Base-by-base conservation (phyloP, 208 protist genomes). In the Trypanosoma lewisi region DNA sequence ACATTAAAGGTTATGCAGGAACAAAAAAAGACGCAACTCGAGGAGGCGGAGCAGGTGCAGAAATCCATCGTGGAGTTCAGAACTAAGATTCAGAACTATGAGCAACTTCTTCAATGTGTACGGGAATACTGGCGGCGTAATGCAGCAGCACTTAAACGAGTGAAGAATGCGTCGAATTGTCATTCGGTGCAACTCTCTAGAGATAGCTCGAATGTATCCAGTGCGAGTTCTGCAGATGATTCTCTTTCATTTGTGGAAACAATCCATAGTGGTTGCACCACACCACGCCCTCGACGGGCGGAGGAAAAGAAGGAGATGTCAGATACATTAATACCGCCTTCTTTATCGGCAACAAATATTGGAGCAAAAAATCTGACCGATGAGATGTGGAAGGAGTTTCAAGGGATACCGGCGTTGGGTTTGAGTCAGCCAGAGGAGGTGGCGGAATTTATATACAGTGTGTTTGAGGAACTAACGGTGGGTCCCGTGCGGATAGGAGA, bases 101-200 rank as follows among this genome's bases (percentile, higher is more conserved):
- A 74, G 5, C 27, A 7, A 21, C 27, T 74, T 14, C 16, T 85
- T 7, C 51, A 74, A 12, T 54, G 45, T 12, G 76, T 81, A 12
- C 59, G 67, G 1, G 71, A 77, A 56, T 91, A 91, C 69, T 91
- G 84, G 84, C 71, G 75, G 4, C 74, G 63, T 45, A 87, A 87
- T 53, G 78, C 70, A 1, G 61, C 56, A 11, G 64, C 70, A 16
- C 62, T 87, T 34, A 60, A 70, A 41, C 71, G 66, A 12, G 53
- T 57, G 30, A 34, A 47, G 23, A 51, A 49, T 33, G 21, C 36
- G 3, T 27, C 28, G 7, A 42, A 16, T 23, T 28, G 37, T 16
- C n/a, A 4, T 37, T 39, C 17, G n/a, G 19, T 36, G 50, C 11
- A 23, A 7, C 4, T 4, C 17, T 47, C 6, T 14, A 23, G 19